Conservation (phyloP, 345 rosid species). For the Populus ilicifolia region DNA sequence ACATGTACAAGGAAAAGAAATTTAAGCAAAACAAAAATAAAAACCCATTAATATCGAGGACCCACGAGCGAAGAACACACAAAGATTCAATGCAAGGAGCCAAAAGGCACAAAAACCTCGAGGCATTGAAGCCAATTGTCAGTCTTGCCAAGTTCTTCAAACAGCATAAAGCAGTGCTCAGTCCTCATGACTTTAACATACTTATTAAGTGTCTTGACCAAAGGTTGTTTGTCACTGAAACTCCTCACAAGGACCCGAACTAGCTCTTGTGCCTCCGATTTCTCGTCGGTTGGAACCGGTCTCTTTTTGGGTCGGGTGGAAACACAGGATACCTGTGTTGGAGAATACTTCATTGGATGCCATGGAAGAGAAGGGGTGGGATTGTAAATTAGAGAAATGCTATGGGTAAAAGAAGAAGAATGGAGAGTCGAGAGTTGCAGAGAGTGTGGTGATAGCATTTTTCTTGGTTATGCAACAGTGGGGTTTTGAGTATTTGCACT, state of each 20-base stretch:
- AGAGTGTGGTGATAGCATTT: slow-evolving; percentile 7
- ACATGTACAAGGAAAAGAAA: neutral
- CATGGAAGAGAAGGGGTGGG: slow-evolving; percentile 17
- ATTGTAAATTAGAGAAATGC: slow-evolving; percentile 7
- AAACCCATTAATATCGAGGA: slow-evolving; percentile 11
- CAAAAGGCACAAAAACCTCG: slow-evolving; percentile 42
- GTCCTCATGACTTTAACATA: slow-evolving; percentile 62
- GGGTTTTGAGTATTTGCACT: too few species aligned
- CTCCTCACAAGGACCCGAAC: slow-evolving; percentile 55
- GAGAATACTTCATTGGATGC: slow-evolving; percentile 8
- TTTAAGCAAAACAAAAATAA: neutral
- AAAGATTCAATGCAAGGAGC: neutral
- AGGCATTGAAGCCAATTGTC: slow-evolving; percentile 91
- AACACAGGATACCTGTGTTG: slow-evolving; percentile 30
- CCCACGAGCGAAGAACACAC: neutral
- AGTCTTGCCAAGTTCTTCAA: slow-evolving; percentile 83
- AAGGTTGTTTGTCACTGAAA: slow-evolving; percentile 53
- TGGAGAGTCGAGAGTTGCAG: slow-evolving; percentile 23
- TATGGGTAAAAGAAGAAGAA: slow-evolving; percentile 16
- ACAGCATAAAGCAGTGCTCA: slow-evolving; percentile 79
- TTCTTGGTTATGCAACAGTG: neutral
- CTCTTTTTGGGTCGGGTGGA: slow-evolving; percentile 53
- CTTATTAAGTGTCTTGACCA: slow-evolving; percentile 64
- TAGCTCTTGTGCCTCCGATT: slow-evolving; percentile 54
- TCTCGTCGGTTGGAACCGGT: slow-evolving; percentile 27